Conservation (phyloP, 768 basidiomycete genomes). For the Phaeotremella fagi region DNA sequence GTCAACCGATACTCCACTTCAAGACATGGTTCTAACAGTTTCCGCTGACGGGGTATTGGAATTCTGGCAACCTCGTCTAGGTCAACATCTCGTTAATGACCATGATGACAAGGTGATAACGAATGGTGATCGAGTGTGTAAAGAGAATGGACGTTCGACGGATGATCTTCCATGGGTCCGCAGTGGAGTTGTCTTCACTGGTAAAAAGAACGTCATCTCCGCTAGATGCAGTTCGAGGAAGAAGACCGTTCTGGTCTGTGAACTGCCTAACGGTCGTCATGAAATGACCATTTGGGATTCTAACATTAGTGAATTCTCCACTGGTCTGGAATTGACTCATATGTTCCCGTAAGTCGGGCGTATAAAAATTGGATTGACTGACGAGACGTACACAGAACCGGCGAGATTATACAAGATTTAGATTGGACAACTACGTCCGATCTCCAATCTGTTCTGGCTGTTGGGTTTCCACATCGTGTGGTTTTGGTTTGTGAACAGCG, state of each 20-base stretch:
- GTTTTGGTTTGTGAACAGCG: constrained; percentile 89
- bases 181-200: constrained; percentile 57
- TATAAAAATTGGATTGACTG: background rate
- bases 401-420: constrained; percentile 60
- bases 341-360: constrained; percentile 56
- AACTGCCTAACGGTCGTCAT: constrained; percentile 56
- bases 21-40: constrained; percentile 73
- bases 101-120: background rate
- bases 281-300: constrained; percentile 97
- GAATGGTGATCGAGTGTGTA: constrained; percentile 9
- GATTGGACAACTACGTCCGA: constrained; percentile 93
- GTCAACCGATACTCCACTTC: constrained; percentile 33
- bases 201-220: constrained; percentile 60
- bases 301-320: constrained; percentile 84
- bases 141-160: constrained; percentile 60
- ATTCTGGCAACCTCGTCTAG: constrained; percentile 70
- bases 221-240: constrained; percentile 85
- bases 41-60: constrained; percentile 71
- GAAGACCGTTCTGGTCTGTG: constrained; percentile 79
- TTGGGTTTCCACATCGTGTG: constrained; percentile 73
- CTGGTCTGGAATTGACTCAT: constrained; percentile 72
- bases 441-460: constrained; percentile 81
- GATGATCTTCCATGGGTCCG: constrained; percentile 51
- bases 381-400: constrained; percentile 7
- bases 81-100: constrained; percentile 19